Evolutionary conservation across 768 basidiomycete species (phyloP).

Genomic region (Lactarius pseudohatsudake): DNA sequence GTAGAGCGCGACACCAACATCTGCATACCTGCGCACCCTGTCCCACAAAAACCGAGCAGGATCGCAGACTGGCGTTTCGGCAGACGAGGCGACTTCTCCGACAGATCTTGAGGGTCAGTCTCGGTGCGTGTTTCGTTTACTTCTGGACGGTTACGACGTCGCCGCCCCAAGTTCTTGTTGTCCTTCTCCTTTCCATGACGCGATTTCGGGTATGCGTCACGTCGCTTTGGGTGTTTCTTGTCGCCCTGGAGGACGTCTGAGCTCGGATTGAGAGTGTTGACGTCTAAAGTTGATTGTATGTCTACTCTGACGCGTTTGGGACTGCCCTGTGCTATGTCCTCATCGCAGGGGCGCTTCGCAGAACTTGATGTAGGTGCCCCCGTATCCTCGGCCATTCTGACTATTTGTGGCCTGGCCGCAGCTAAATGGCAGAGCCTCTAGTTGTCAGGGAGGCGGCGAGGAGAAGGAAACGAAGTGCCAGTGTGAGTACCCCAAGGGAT

Average conservation of each 20-base stretch:
- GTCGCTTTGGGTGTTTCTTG: constrained; percentile 25
- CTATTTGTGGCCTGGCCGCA: neutral
- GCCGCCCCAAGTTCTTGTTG: constrained; percentile 40
- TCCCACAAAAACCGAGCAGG: constrained; percentile 88
- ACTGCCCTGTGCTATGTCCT: constrained; percentile 2
- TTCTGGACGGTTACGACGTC: constrained; percentile 42
- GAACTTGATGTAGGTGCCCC: neutral
- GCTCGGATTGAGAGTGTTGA: constrained; percentile 6
- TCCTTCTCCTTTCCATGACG: constrained; percentile 40
- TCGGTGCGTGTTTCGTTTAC: constrained; percentile 30
- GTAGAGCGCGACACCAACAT: constrained; percentile 57
- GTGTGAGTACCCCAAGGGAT: neutral
- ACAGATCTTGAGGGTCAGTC: constrained; percentile 3
- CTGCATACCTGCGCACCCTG: constrained; percentile 94
- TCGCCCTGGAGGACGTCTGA: constrained; percentile 8
- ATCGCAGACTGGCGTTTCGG: constrained; percentile 87
- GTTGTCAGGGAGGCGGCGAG: neutral
- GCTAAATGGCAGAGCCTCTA: neutral
- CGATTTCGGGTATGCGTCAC: constrained; percentile 37
- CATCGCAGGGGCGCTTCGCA: constrained; percentile 11
- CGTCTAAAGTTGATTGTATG: neutral
- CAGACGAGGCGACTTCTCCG: constrained; percentile 51
- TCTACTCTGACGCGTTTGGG: constrained; percentile 29
- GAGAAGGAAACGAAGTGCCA: neutral
- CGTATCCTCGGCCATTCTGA: constrained; percentile 8